Base-by-base conservation (phyloP, 176 grass and related monocot species). In the Rhipidocladum racemiflorum region DNA sequence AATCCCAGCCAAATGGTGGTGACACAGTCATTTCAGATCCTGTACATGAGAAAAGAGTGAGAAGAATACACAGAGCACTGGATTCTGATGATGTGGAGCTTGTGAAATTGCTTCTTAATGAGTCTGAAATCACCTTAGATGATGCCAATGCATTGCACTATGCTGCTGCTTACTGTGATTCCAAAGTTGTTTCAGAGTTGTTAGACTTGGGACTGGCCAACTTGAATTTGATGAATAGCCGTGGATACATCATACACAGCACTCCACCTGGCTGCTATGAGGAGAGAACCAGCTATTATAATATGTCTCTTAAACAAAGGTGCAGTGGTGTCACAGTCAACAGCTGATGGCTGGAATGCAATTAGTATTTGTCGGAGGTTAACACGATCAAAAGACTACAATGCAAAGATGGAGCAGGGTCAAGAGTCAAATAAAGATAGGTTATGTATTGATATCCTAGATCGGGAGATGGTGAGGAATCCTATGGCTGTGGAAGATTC, bases 81-180 rank as follows among this genome's bases (percentile, higher is more conserved):
- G 97, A 99, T 84, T 93, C 82, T 73, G 97, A 99, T 78, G 97
- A 99, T 90, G 87, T 99, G 12, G 93, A 99, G 65, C 93, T 99
- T 80, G 97, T 99, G 75, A 96, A 89, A 81, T 86, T 99, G 83
- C 93, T 99, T 78, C 89, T 99, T 71, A 93, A 80, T 56, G 97
- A 99, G 81, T 99, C 97, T 53, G 87, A 91, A 35, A 93, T 96
- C 65, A 99, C 93, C 40, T 79, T 99, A 24, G 91, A 99, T 80
- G 93, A 96, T 65, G 93, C 97, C 61, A 83, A 90, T 70, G 97
- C 93, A 69, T 74, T 99, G 75, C 97, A 96, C 78, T 94, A 99
- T 83, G 91, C 87, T n/a, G 85, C 90, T 83, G 76, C 97, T 24
- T 99, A 96, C 68, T 99, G 97, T 77, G 97, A 99, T 77, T 70